phyloP scores from a whole-genome alignment of 768 basidiomycete species.

The Trichaptum fuscoviolaceum region DNA sequence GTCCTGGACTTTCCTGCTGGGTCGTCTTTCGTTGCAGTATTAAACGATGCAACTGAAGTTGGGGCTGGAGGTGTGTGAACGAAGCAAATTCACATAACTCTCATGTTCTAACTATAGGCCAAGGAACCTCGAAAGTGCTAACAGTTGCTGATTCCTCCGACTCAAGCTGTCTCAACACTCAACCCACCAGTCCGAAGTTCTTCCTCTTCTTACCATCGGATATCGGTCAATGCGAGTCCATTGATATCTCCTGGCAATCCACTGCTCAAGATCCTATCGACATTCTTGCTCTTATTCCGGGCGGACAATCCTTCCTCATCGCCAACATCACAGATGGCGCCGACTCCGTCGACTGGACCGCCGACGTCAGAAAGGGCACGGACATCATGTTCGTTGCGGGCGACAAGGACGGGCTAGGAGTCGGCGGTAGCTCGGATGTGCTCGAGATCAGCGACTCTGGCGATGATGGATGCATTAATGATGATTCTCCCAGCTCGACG shows the following conservation, averaged over 20 bases:
- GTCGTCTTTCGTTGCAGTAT: constrained; percentile 13
- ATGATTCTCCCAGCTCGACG: constrained; percentile 8
- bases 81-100: neutral
- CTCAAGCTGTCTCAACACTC: constrained; percentile 12
- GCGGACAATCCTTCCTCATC: constrained; percentile 14
- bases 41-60: constrained; percentile 5
- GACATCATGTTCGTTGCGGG: constrained; percentile 16
- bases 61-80: neutral
- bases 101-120: constrained; percentile 8
- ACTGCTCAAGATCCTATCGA: constrained; percentile 11
- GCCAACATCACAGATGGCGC: constrained; percentile 2
- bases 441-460: constrained; percentile 8
- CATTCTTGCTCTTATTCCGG: constrained; percentile 13
- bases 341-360: constrained; percentile 14
- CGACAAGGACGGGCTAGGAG: constrained; percentile 13
- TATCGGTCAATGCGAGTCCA: constrained; percentile 10
- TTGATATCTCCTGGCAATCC: constrained; percentile 13
- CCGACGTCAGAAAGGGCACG: constrained; percentile 12
- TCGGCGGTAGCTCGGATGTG: constrained; percentile 14
- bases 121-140: constrained; percentile 12
- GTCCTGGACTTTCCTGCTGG: constrained; percentile 10
- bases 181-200: constrained; percentile 9
- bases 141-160: constrained; percentile 10
- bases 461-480: constrained; percentile 6
- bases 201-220: neutral